Percentiles rank a stretch among this genome's conserved stretches.
Evolutionary conservation across 768 basidiomycete species (phyloP).

Genomic region (Cubamyces lactineus): DNA sequence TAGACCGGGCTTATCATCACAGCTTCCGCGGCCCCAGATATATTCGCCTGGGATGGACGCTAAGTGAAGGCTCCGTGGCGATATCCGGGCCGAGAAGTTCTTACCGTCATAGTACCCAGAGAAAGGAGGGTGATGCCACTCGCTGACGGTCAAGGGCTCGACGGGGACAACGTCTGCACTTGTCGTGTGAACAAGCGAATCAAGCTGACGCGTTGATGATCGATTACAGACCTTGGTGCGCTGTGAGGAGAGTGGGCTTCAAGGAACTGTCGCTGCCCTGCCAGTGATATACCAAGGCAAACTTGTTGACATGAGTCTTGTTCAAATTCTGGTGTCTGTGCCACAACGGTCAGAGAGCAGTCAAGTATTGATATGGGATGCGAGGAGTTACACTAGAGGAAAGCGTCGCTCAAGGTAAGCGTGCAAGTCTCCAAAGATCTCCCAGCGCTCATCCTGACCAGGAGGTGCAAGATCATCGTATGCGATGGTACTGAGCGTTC

Average conservation of each 20-base stretch:
- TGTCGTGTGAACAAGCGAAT: background rate
- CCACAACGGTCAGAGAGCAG: background rate
- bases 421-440: slow-evolving; percentile 38
- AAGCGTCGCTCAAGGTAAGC: slow-evolving; percentile 42
- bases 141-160: slow-evolving; percentile 47
- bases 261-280: slow-evolving; percentile 59
- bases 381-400: slow-evolving; percentile 41
- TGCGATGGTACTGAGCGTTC: slow-evolving; percentile 31
- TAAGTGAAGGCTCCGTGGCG: background rate
- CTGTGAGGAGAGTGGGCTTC: slow-evolving; percentile 73
- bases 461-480: slow-evolving; percentile 34
- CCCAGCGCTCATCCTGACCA: slow-evolving; percentile 39
- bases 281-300: slow-evolving; percentile 78
- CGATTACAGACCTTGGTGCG: slow-evolving; percentile 57
- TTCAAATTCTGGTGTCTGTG: slow-evolving; percentile 58
- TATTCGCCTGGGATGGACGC: slow-evolving; percentile 46
- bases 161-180: slow-evolving; percentile 64
- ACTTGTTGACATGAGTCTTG: slow-evolving; percentile 75
- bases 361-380: background rate
- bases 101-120: slow-evolving; percentile 59
- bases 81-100: background rate
- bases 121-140: slow-evolving; percentile 62
- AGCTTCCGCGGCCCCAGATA: slow-evolving; percentile 77
- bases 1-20: slow-evolving; percentile 77
- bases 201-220: background rate